These are phyloP conservation scores for Saccharomycopsis capsularis DNA, from an alignment of 805 yeast genomes.

Conservation along the genomic window DNA sequence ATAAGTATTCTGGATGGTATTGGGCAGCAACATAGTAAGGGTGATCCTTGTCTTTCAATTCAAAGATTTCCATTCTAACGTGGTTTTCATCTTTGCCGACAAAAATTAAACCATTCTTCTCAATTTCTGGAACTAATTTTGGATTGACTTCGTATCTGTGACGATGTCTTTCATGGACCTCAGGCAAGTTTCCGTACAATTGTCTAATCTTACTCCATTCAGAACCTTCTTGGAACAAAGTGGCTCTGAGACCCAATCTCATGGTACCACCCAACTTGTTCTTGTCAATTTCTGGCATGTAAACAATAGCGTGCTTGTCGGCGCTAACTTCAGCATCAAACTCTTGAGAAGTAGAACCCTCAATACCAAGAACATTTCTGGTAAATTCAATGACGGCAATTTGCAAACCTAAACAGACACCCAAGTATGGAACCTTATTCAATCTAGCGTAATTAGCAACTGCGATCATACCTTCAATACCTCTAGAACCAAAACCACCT, in stretches of 20 bases:
- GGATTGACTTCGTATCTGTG: constrained; percentile 98
- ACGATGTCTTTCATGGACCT: constrained; percentile 90
- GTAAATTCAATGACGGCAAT: constrained; percentile 92
- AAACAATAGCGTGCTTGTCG: constrained; percentile 66
- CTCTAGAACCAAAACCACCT: constrained; percentile 97
- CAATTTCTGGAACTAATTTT: constrained; percentile 60
- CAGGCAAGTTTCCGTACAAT: constrained; percentile 64
- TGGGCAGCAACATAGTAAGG: constrained; percentile 93
- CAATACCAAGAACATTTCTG: constrained; percentile 66
- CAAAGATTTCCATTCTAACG: constrained; percentile 90
- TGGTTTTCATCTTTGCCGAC: constrained; percentile 91
- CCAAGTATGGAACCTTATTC: constrained; percentile 86
- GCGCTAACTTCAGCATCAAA: constrained; percentile 59
- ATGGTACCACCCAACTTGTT: constrained; percentile 96
- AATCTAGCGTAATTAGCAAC: constrained; percentile 99
- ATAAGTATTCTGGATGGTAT: constrained; percentile 96
- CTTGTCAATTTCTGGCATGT: constrained; percentile 98
- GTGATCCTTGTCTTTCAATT: constrained; percentile 58
- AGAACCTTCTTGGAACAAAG: constrained; percentile 64
- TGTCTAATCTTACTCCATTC: constrained; percentile 66
- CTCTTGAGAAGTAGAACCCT: constrained; percentile 74
- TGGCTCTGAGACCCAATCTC: constrained; percentile 94
- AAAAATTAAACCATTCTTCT: constrained; percentile 72
- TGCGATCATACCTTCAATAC: constrained; percentile 95
- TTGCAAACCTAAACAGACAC: constrained; percentile 96